A percentile compares a stretch with the other conserved stretches of the same genome.
phyloP scores from a whole-genome alignment of 176 grass and related monocot species.

The Aegilops tauschii region DNA sequence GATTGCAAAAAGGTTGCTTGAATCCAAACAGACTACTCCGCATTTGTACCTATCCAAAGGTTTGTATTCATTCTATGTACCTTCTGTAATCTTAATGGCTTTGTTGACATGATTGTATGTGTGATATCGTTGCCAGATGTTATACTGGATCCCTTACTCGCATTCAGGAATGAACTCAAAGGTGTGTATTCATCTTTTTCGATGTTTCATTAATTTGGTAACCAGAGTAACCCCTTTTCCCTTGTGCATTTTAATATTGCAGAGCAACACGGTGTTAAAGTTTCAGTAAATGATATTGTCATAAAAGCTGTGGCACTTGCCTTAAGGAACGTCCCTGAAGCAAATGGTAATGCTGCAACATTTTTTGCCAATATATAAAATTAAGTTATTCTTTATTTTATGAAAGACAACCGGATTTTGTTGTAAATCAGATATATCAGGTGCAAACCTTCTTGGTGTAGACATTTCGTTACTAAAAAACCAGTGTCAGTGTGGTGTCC shows the following conservation, averaged over 20 bases:
- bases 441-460: not conserved
- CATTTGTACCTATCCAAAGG: constrained; percentile 94
- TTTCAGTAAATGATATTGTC: constrained; percentile 97
- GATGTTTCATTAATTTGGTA: constrained; percentile 20
- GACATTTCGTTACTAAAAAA: not conserved
- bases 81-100: constrained; percentile 18
- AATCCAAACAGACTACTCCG: constrained; percentile 93
- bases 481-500: not conserved
- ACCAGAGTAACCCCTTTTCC: not conserved
- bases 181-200: constrained; percentile 48
- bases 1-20: constrained; percentile 91
- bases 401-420: not conserved
- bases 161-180: constrained; percentile 93
- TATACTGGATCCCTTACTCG: constrained; percentile 79
- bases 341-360: constrained; percentile 69
- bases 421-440: constrained; percentile 6
- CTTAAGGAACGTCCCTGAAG: constrained; percentile 83
- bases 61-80: constrained; percentile 32
- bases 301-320: constrained; percentile 99
- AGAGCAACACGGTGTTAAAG: constrained; percentile 89
- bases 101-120: constrained; percentile 32
- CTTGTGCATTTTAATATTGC: constrained; percentile 36
- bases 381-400: not conserved
- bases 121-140: constrained; percentile 70
- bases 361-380: not conserved